Conservation (phyloP, 1,284 basidiomycete species). For the Fomitopsis pinicola region DNA sequence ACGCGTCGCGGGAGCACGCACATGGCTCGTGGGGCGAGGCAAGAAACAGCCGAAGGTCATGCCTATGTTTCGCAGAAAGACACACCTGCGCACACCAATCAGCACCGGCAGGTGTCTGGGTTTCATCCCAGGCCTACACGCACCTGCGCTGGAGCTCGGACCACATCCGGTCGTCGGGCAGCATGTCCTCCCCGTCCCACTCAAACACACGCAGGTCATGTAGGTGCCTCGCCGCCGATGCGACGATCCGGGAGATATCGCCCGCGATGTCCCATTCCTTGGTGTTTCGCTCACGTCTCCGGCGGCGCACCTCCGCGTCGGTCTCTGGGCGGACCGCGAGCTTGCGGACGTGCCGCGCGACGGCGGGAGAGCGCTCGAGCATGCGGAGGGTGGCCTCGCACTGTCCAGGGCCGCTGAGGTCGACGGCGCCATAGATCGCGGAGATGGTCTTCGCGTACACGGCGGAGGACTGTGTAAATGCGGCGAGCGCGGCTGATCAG, state of each 20-base stretch:
- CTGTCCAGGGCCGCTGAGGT: constrained; percentile 49
- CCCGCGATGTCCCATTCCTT: constrained; percentile 22
- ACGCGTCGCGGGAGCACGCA: constrained; percentile 28
- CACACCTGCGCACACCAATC: constrained; percentile 42
- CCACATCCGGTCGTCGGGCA: constrained; percentile 71
- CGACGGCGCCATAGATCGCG: constrained; percentile 53
- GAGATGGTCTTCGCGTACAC: constrained; percentile 51
- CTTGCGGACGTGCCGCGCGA: constrained; percentile 61
- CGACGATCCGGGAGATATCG: constrained; percentile 25
- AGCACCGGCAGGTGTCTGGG: not conserved
- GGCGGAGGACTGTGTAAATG: constrained; percentile 30
- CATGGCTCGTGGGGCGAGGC: constrained; percentile 53
- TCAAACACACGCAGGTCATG: constrained; percentile 61
- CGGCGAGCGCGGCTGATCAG: not conserved
- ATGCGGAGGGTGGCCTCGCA: constrained; percentile 58
- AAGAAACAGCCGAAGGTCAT: constrained; percentile 58
- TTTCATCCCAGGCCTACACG: constrained; percentile 35
- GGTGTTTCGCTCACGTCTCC: constrained; percentile 8
- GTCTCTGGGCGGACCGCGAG: constrained; percentile 44
- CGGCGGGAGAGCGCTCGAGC: constrained; percentile 46
- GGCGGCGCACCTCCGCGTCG: constrained; percentile 5
- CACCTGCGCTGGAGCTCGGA: constrained; percentile 47
- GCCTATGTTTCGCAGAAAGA: constrained; percentile 52
- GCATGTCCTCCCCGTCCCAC: constrained; percentile 66
- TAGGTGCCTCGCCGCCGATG: constrained; percentile 39